Evolutionary conservation across 192 early-diverging fungal species (phyloP), one percentile per base, ranked within the genome.

Genomic region (Rhizoclosmatium sp.): DNA sequence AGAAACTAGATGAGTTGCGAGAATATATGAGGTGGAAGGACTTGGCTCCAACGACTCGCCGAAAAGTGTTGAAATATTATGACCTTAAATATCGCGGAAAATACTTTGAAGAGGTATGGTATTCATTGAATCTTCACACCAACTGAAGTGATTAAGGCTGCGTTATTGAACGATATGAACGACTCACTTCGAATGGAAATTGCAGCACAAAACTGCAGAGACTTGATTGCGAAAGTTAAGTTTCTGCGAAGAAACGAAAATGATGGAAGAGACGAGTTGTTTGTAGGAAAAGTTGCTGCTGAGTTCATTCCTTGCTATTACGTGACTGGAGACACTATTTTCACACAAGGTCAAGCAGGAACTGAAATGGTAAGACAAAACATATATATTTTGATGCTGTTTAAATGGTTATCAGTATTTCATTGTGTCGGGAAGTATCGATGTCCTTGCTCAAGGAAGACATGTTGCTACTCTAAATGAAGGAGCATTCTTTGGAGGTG

Each of bases 51-150:
- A 21, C 23, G 14, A 47, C 79, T 4, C 44, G 61, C 7, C 21
- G 31, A 19, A 81, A 81, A 54, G 56, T 81, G 5, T 48, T 68
- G n/a, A 80, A 81, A 19, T 81, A 82, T 49, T 81, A 67, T 85
- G 72, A 78, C 73, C 19, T 79, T 23, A 79, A 79, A 62, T 79
- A 79, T 44, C 19, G 62, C 4, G 78, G 78, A 58, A 69, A 68
- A 47, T 68, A 46, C 41, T 68, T 68, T 47, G 66, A 68, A 68
- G 66, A 68, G 66, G 66, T 68, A 9, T 2, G 41, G 12, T 65
- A 9, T 54, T 21, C 83, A 48, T 3, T 2, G 3, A 7, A 7
- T 54, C 51, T 16, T 54, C 51, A 7, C 51, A 12, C 51, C 5
- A 54, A 12, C 16, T 7, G 5, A 12, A 12, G 51, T 12, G 51